Base-by-base conservation (phyloP, 345 rosid genomes). In the Syzygium jambos region DNA sequence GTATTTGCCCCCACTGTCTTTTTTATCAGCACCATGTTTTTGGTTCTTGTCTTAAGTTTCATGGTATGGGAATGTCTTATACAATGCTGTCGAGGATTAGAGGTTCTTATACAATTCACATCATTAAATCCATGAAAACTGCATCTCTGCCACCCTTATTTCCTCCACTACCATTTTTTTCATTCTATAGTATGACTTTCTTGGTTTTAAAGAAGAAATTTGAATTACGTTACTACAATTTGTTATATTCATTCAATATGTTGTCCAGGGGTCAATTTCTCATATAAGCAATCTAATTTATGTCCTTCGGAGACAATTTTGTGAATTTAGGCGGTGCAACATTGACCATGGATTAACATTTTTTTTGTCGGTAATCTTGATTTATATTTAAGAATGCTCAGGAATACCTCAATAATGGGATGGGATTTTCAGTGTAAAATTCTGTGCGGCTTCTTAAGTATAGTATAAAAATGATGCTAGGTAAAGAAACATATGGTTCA, bases 1-100 rank as follows among this genome's bases (percentile, higher is more conserved):
- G 99, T 96, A 90, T 91, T 89, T 54, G 51, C 52, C 51, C 3
- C n/a, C 46, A 86, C 52, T 55, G 51, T 73, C 65, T 84, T 3
- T 63, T 13, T 82, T 22, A 61, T 53, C 49, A 9, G 19, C 3
- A 22, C 3, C 1, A 1, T 38, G 27, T 19, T 21, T 73, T 5
- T 73, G 23, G 49, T 73, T 73, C 80, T 4, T 77, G 55, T 41
- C 78, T 22, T 61, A 30, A 68, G 85, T 12, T 25, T 59, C 30
- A 51, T 41, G n/a, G 38, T 7, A 2, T 25, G 51, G 19, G 80
- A 57, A 59, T 59, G 6, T 49, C 22, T 77, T 84, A 14, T n/a
- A 53, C 25, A 34, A 73, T 73, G 49, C 80, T 34, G 38, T 19
- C 12, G 13, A 73, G 80, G 80, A 73, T 73, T 73, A 38, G 80